These are phyloP conservation scores for Chrysoporthe cubensis DNA, from an alignment of 2,329 filamentous ascomycete species.

Conservation along the genomic window DNA sequence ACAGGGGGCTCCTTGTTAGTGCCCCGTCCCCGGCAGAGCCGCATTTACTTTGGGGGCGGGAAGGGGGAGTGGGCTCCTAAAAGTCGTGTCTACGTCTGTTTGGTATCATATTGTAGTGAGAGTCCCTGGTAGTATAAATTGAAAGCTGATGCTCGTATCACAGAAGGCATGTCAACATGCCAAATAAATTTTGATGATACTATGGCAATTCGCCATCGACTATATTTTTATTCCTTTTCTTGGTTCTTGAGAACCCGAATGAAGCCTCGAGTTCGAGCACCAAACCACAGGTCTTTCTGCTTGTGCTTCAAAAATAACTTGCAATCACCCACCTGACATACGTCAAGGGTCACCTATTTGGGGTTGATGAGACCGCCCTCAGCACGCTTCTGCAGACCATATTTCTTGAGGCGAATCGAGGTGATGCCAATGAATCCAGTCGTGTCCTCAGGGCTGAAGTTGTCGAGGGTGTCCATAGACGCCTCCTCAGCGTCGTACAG, in stretches of 20 bases:
- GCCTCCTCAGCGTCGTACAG: constrained; percentile 55
- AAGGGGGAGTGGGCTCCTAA: background rate
- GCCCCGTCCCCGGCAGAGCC: background rate
- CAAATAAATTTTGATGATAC: background rate
- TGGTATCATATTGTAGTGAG: background rate
- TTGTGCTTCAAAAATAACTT: background rate
- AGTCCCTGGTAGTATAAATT: no score
- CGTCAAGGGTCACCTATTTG: constrained; percentile 16
- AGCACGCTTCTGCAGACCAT: constrained; percentile 35
- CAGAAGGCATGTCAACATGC: background rate
- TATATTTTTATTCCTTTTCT: background rate
- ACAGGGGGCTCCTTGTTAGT: constrained; percentile 8
- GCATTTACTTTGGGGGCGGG: background rate
- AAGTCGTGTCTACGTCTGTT: background rate
- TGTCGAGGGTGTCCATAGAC: constrained; percentile 44
- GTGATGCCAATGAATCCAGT: constrained; percentile 57
- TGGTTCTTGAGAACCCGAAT: background rate
- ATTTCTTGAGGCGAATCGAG: constrained; percentile 53
- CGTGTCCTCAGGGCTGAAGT: constrained; percentile 32
- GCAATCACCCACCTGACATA: background rate
- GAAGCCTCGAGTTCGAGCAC: background rate
- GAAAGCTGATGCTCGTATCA: background rate
- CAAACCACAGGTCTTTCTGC: background rate
- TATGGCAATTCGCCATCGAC: background rate
- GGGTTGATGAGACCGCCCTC: constrained; percentile 26